Base-by-base conservation (phyloP, 371 early-diverging fungal species). In the Mucor indicus region DNA sequence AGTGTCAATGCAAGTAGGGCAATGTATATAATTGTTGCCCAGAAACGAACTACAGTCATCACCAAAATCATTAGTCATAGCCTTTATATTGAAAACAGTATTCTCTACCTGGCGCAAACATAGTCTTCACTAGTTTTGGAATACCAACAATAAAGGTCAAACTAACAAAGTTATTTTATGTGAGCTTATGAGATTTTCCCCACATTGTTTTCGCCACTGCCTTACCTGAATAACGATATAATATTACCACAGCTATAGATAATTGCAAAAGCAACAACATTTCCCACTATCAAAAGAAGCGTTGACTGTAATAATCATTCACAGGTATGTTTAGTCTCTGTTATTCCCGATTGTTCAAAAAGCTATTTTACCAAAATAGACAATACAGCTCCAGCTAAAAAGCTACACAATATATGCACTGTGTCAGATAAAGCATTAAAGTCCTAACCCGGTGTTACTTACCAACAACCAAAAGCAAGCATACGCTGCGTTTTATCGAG, bases 221-320 rank as follows among this genome's bases (percentile, higher is more conserved):
- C 3, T 39, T 80, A 83, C 86, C 90, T 84, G 50, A 88, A 50
- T 31, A 96, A 51, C 15, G 94, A 89, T n/a, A 93, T 51, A 12
- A 94, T 49, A 67, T 96, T 95, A 35, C 97, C 95, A 20, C 92
- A 56, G 38, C 94, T 89, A 69, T 94, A 96, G 32, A 93, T 72
- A 40, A 93, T 78, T 17, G 95, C 95, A 76, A 95, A 96, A 5
- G 79, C 79, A 9, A 78, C 63, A 36, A 91, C 55, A 35, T 82
- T 72, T 15, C 52, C 52, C 8, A 80, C 63, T n/a, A 75, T 37
- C 32, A 93, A 76, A 39, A 71, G 60, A 38, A 92, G 44, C 4
- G 89, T 81, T 2, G 86, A 83, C 87, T 90, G 62, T 37, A 33
- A 13, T 36, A 9, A 20, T 33, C 0, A 6, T 31, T 50, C 19